Conservation (phyloP, 1,284 basidiomycete species). For the Ceratobasidium sp. region DNA sequence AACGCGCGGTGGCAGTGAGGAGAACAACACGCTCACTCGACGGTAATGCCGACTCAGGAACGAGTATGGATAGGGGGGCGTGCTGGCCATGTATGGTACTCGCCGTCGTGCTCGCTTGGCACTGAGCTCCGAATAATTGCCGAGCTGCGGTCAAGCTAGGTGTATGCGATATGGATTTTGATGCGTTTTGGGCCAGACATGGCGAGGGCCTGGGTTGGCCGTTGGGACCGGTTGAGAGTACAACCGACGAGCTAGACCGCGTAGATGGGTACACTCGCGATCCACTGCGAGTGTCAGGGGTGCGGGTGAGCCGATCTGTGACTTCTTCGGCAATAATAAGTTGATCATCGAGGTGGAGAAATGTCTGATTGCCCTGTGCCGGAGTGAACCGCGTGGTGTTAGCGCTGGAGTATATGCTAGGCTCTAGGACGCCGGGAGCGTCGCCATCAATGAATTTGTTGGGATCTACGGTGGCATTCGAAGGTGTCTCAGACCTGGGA, state of each 20-base stretch:
- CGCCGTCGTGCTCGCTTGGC: background rate
- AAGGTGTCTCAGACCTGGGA: background rate
- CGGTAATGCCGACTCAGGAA: background rate
- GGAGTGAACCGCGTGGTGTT: background rate
- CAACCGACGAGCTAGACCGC: background rate
- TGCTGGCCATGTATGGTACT: background rate
- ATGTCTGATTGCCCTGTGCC: background rate
- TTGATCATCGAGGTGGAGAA: background rate
- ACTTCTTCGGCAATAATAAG: background rate
- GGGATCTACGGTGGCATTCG: background rate
- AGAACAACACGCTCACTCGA: background rate
- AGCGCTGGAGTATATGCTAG: background rate
- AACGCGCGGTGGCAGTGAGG: slow-evolving; percentile 9
- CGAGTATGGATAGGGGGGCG: background rate
- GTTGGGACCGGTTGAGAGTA: background rate
- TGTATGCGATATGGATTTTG: background rate
- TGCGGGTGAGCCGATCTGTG: background rate
- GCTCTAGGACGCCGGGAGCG: background rate
- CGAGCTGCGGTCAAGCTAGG: background rate
- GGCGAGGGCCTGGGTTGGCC: background rate
- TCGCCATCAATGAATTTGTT: background rate
- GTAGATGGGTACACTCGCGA: background rate
- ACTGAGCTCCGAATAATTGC: background rate
- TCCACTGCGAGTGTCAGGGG: background rate
- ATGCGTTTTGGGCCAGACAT: background rate